Percentiles rank a stretch among this genome's conserved stretches.
Evolutionary conservation across 192 early-diverging fungal species (phyloP).

Genomic region (Coemansia sp.): DNA sequence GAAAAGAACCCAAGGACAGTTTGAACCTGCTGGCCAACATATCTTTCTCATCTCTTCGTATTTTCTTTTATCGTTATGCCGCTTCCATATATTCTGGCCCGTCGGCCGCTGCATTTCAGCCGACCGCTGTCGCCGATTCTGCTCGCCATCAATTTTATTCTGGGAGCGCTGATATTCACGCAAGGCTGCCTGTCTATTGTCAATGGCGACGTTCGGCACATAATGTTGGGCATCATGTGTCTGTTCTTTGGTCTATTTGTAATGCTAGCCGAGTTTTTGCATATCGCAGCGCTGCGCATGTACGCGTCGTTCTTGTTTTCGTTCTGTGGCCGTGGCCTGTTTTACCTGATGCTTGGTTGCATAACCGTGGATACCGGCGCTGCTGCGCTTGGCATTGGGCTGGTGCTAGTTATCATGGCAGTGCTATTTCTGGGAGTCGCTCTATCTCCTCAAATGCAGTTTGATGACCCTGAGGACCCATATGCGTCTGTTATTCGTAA

Average conservation of each 20-base stretch:
- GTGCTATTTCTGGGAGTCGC: constrained; percentile 17
- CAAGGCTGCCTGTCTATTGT: constrained; percentile 39
- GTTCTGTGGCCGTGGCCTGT: constrained; percentile 40
- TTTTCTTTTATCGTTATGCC: constrained; percentile 17
- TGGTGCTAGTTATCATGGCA: constrained; percentile 15
- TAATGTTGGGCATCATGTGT: constrained; percentile 39
- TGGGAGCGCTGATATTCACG: constrained; percentile 29
- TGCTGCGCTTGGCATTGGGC: constrained; percentile 29
- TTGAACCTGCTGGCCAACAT: not conserved
- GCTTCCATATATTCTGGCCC: constrained; percentile 42
- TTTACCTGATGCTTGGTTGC: constrained; percentile 34
- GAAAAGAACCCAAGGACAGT: not conserved
- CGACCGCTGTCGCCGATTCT: constrained; percentile 22
- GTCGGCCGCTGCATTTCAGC: constrained; percentile 21
- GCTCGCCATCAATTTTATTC: constrained; percentile 14
- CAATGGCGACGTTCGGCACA: constrained; percentile 32
- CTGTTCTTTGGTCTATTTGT: constrained; percentile 22
- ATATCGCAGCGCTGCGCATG: constrained; percentile 38
- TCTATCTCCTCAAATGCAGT: constrained; percentile 9
- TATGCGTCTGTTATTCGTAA: constrained; percentile 30
- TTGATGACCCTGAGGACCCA: constrained; percentile 43
- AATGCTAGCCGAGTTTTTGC: constrained; percentile 23
- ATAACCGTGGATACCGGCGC: constrained; percentile 15
- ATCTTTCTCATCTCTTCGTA: not conserved
- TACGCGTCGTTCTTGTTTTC: constrained; percentile 42